These are phyloP conservation scores for Suaeda aralocaspica DNA, from an alignment of 148 eudicot species.

Conservation along the genomic window DNA sequence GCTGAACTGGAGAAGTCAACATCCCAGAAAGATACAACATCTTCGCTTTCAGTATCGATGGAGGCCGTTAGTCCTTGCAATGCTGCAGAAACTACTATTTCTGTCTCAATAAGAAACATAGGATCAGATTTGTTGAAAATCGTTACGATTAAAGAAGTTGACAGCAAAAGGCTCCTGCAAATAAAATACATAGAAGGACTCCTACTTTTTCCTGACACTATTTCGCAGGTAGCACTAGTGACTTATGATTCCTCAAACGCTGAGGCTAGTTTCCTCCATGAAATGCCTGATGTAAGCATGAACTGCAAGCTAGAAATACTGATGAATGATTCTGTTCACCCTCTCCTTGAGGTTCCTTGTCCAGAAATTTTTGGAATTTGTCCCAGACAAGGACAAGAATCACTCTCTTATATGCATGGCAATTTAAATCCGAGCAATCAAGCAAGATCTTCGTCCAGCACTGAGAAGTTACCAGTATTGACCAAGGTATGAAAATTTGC, in stretches of 20 bases:
- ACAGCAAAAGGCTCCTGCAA: slow-evolving; percentile 38
- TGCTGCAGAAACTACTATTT: slow-evolving; percentile 39
- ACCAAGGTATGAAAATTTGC: slow-evolving; percentile 46
- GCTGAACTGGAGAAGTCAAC: slow-evolving; percentile 30
- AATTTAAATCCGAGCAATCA: slow-evolving; percentile 25
- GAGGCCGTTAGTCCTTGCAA: slow-evolving; percentile 38
- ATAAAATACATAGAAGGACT: slow-evolving; percentile 60
- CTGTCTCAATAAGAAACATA: slow-evolving; percentile 49
- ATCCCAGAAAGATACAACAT: slow-evolving; percentile 19
- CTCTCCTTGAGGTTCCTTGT: slow-evolving; percentile 55
- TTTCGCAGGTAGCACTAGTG: slow-evolving; percentile 60
- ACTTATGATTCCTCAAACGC: slow-evolving; percentile 26
- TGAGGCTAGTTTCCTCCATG: slow-evolving; percentile 22
- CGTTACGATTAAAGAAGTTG: slow-evolving; percentile 38
- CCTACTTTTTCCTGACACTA: slow-evolving; percentile 59
- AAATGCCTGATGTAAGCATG: slow-evolving; percentile 23
- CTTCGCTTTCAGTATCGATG: slow-evolving; percentile 41
- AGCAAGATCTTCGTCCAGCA: slow-evolving; percentile 25
- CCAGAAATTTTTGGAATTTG: slow-evolving; percentile 43
- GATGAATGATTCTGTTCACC: slow-evolving; percentile 54
- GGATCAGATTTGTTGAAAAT: slow-evolving; percentile 47
- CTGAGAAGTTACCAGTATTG: slow-evolving; percentile 22
- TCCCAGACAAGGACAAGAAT: slow-evolving; percentile 25
- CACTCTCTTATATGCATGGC: slow-evolving; percentile 21
- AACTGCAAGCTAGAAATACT: slow-evolving; percentile 46